These are phyloP conservation scores for Exophiala bonariae DNA, from an alignment of 2,329 filamentous ascomycete species.

Conservation along the genomic window DNA sequence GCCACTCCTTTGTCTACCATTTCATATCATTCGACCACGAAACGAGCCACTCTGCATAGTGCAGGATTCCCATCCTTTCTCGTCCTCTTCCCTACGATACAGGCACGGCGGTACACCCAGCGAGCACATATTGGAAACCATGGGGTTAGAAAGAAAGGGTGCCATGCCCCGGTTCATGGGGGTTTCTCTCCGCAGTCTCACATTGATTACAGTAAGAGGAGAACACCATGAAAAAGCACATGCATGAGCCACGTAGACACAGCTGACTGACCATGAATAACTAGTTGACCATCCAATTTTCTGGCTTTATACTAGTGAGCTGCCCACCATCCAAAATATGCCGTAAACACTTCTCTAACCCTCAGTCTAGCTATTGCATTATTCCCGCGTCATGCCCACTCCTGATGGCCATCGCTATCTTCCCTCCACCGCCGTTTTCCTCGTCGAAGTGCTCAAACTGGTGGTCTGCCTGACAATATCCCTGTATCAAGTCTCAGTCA, in stretches of 20 bases:
- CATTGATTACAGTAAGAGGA: conserved; percentile 42
- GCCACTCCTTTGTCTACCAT: conserved; percentile 22
- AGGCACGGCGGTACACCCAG: neutral
- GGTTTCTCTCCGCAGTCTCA: conserved; percentile 34
- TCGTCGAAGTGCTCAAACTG: conserved; percentile 91
- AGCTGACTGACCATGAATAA: conserved; percentile 14
- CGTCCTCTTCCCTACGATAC: neutral
- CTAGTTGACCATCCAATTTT: conserved; percentile 46
- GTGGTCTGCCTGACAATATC: conserved; percentile 82
- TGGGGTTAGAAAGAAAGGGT: conserved; percentile 18
- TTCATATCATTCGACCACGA: conserved; percentile 6
- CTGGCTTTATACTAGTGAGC: conserved; percentile 45
- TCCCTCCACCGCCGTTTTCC: conserved; percentile 87
- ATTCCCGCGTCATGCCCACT: conserved; percentile 90
- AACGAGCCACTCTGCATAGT: conserved; percentile 17
- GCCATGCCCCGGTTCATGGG: conserved; percentile 33
- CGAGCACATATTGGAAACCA: conserved; percentile 6
- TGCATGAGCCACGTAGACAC: neutral
- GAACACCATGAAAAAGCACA: neutral
- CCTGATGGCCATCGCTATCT: conserved; percentile 83
- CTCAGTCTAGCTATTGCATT: conserved; percentile 74
- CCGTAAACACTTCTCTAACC: conserved; percentile 10
- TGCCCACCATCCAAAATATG: neutral
- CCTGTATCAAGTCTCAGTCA: conserved; percentile 80
- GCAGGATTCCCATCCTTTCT: conserved; percentile 8